phyloP scores from a whole-genome alignment of 257 asterid genomes.

The Solanum commersonii region DNA sequence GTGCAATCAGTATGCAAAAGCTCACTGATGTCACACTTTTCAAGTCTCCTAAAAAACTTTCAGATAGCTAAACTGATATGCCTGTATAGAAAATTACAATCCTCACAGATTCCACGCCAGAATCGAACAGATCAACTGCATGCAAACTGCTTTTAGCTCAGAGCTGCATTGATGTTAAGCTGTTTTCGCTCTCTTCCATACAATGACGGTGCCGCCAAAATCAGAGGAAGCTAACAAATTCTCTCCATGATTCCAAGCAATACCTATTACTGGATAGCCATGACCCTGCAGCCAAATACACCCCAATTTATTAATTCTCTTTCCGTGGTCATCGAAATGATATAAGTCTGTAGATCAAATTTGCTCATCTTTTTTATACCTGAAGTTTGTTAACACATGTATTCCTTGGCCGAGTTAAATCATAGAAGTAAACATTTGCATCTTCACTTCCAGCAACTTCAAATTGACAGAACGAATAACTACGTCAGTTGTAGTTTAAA shows the following conservation, averaged over 20 bases:
- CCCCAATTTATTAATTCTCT: background rate
- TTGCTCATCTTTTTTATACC: constrained; percentile 26
- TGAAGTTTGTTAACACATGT: constrained; percentile 95
- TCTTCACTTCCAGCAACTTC: constrained; percentile 99
- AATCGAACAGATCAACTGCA: background rate
- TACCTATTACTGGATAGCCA: constrained; percentile 85
- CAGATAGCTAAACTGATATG: background rate
- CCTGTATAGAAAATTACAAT: background rate
- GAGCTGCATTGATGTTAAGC: constrained; percentile 6
- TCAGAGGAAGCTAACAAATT: constrained; percentile 91
- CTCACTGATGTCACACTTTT: background rate
- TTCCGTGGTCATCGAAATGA: background rate
- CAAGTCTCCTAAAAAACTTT: background rate
- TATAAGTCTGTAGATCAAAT: background rate
- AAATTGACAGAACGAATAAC: constrained; percentile 2
- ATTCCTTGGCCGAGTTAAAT: constrained; percentile 79
- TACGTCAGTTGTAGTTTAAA: constrained; percentile 4
- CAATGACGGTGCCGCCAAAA: constrained; percentile 94
- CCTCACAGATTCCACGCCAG: background rate
- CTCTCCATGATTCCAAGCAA: constrained; percentile 97
- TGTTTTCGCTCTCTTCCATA: constrained; percentile 90
- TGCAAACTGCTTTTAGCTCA: background rate
- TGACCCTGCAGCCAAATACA: constrained; percentile 55
- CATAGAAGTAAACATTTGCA: constrained; percentile 85
- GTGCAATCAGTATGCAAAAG: background rate